Base-by-base conservation (phyloP, 805 yeast genomes). In the Teunomyces atbi region DNA sequence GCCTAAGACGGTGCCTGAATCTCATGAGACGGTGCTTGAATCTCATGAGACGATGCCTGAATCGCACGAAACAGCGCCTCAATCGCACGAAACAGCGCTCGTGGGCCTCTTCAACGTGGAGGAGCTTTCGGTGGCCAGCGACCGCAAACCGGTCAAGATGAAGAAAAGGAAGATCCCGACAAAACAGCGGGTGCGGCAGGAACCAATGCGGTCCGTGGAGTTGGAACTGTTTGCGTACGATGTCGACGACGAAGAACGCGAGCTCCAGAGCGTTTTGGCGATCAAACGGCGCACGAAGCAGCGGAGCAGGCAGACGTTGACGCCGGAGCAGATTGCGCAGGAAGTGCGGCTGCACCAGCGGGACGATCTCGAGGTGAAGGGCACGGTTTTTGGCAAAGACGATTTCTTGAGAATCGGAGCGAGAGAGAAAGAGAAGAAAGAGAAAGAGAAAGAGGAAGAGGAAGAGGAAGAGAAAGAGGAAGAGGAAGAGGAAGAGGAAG, bases 321-420 rank as follows among this genome's bases (percentile, higher is more conserved):
- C 60, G 3, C 66, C 66, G 7, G 68, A 65, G 44, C 58, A 66
- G 21, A 55, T 77, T 2, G 80, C 76, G 0, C 50, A 54, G 10
- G 74, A 75, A 42, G 61, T 78, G 4, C 55, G 60, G 19, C 55
- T 39, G 57, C 53, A 48, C 48, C 52, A 47, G 39, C 50, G 57
- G 36, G 48, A 43, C 44, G 59, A 54, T 45, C 26, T 42, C 12
- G 47, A 50, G n/a, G 48, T 60, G 66, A 27, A 59, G 53, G 23
- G 55, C 53, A 12, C 16, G 18, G 72, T 65, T 41, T 57, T 64
- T 4, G 65, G 65, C 23, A 57, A 61, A 26, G 54, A 55, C 23
- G 57, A 60, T 41, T 47, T 57, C 23, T 36, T 36, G 39, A 36
- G n/a, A 12, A 12, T 27, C 66, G 60, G 23, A 55, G 61, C 20